A percentile compares a stretch with the other conserved stretches of the same genome.
Evolutionary conservation across 768 basidiomycete genomes (phyloP).

Genomic region (Pulveroboletus frians): DNA sequence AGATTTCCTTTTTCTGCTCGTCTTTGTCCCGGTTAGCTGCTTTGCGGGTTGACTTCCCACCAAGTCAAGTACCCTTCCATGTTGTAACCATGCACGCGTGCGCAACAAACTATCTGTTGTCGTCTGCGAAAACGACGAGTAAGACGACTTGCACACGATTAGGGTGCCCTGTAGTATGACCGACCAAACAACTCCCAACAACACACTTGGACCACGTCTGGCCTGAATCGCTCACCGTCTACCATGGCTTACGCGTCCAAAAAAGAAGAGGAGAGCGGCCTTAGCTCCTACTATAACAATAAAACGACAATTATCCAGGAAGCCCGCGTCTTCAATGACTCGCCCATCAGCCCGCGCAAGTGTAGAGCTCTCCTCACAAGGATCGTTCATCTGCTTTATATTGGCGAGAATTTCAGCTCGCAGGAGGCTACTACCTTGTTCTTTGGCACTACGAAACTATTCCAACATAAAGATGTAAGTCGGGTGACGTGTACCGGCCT

Average conservation of each 20-base stretch:
- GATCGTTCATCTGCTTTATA: constrained; percentile 93
- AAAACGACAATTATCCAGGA: constrained; percentile 98
- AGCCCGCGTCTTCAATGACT: constrained; percentile 98
- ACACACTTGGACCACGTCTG: constrained; percentile 17
- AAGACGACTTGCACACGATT: neutral
- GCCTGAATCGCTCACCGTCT: constrained; percentile 29
- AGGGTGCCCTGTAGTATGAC: neutral
- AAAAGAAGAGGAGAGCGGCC: constrained; percentile 93
- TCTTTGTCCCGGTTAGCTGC: too few species aligned
- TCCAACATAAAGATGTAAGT: constrained; percentile 98
- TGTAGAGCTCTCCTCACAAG: constrained; percentile 94
- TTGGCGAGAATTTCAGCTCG: constrained; percentile 89
- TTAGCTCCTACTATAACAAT: constrained; percentile 92
- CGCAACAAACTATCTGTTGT: too few species aligned
- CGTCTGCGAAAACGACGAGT: neutral
- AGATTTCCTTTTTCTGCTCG: too few species aligned
- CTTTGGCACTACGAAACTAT: constrained; percentile 98
- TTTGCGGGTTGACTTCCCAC: too few species aligned
- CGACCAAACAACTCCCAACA: constrained; percentile 25
- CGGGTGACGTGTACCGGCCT: neutral
- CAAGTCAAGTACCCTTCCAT: too few species aligned
- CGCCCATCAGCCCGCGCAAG: constrained; percentile 95
- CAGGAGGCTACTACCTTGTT: constrained; percentile 98
- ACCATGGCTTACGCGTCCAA: constrained; percentile 80
- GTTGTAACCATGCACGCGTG: too few species aligned